Base-by-base conservation (phyloP, 2,329 filamentous ascomycete genomes). In the Phyllosticta capitalensis region DNA sequence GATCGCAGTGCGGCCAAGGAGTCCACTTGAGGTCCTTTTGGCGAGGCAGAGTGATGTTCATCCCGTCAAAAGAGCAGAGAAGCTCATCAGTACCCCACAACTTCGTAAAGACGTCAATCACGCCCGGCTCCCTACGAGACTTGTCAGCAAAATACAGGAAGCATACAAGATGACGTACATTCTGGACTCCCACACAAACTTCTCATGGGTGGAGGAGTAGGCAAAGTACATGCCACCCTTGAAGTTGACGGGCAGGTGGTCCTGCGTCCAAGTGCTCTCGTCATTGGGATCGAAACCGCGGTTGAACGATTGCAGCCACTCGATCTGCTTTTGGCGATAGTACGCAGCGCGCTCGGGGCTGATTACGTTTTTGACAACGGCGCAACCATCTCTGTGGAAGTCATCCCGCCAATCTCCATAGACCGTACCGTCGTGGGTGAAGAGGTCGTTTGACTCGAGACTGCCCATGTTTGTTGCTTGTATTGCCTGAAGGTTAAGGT, bases 1-100 rank as follows among this genome's bases (percentile, higher is more conserved):
- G 75, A 64, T 79, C 77, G 55, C 70, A 70, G 59, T 79, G 76
- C 7, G 76, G 76, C 76, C 76, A 79, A 1, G 75, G 74, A 26
- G 64, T 69, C 70, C 70, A 75, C 3, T 60, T 68, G 7, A 76
- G 61, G 56, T 75, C 71, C 48, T 71, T 75, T 2, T 71, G 68
- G 24, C 69, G 67, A 1, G 76, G 75, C 17, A 77, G 64, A 0
- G 74, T 73, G 53, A 78, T 69, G 62, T 78, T 78, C 61, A 78
- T 70, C n/a, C 65, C 67, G 33, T 71, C 69, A 55, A 70, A 71
- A 0, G 65, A 69, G 10, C 66, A 67, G 3, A 69, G 62, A 2
- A 70, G 64, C 56, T 71, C 65, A 9, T 69, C 60, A 7, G 68
- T 70, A 17, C 63, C 66, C 76, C 75, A 78, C 2, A 78, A 68